A percentile compares a stretch with the other conserved stretches of the same genome.
These are phyloP conservation scores for Naumovozyma baii DNA, from an alignment of 805 yeast species.

Conservation along the genomic window DNA sequence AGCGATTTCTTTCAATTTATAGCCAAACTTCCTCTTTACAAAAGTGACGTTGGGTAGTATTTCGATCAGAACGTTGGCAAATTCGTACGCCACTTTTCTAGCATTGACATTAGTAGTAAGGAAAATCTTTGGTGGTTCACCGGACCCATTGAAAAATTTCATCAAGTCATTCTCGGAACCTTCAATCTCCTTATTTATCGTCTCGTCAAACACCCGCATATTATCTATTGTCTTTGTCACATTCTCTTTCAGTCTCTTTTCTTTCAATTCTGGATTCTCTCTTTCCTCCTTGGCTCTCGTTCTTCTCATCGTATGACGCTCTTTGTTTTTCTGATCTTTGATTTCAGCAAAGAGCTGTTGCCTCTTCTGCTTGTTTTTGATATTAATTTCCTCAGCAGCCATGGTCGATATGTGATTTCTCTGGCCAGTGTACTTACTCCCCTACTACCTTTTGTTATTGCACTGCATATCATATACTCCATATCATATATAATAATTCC, in stretches of 20 bases:
- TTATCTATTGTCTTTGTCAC: constrained; percentile 76
- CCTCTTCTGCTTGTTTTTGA: constrained; percentile 71
- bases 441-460: no score
- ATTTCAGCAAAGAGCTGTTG: constrained; percentile 67
- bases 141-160: constrained; percentile 38
- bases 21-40: constrained; percentile 78
- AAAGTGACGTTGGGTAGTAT: constrained; percentile 79
- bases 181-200: constrained; percentile 42
- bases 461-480: no score
- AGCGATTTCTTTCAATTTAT: constrained; percentile 78
- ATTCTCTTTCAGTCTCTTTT: constrained; percentile 67
- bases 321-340: constrained; percentile 65
- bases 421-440: no score
- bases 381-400: constrained; percentile 36
- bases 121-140: constrained; percentile 76
- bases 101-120: constrained; percentile 86
- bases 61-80: constrained; percentile 78
- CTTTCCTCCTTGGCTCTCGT: constrained; percentile 82
- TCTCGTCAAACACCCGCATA: constrained; percentile 80
- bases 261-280: constrained; percentile 70
- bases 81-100: constrained; percentile 76
- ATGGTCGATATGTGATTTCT: constrained; percentile 10
- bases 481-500: no score
- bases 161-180: constrained; percentile 31
- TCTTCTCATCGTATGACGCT: constrained; percentile 66